These are phyloP conservation scores for Pholiota microspora DNA, from an alignment of 768 basidiomycete species.

Conservation along the genomic window DNA sequence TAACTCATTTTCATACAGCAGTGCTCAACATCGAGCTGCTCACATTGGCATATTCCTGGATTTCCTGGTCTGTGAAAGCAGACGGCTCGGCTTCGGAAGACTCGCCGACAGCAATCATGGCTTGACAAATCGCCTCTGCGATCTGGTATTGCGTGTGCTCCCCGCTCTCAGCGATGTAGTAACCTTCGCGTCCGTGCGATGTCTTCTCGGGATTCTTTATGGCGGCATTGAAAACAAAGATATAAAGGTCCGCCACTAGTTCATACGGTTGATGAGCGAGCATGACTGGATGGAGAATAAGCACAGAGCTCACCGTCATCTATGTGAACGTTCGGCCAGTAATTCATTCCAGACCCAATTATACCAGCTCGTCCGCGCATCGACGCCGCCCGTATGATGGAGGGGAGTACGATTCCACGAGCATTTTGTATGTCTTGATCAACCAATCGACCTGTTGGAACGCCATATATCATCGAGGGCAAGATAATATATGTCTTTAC, in stretches of 20 bases:
- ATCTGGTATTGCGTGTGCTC: slow-evolving; percentile 42
- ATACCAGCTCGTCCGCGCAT: slow-evolving; percentile 45
- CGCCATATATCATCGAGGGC: slow-evolving; percentile 54
- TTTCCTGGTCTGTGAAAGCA: slow-evolving; percentile 44
- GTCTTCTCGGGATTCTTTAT: slow-evolving; percentile 19
- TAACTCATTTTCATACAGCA: neutral
- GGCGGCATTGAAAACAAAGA: neutral
- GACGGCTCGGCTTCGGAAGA: slow-evolving; percentile 37
- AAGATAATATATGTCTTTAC: slow-evolving; percentile 50
- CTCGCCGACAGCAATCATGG: slow-evolving; percentile 35
- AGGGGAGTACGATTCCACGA: slow-evolving; percentile 50
- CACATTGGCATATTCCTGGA: slow-evolving; percentile 35
- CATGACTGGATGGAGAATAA: neutral
- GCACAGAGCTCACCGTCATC: slow-evolving; percentile 39
- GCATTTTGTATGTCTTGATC: slow-evolving; percentile 48
- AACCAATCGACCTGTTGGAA: slow-evolving; percentile 44
- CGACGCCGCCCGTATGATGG: slow-evolving; percentile 37
- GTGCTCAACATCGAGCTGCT: slow-evolving; percentile 1
- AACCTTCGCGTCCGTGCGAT: slow-evolving; percentile 48
- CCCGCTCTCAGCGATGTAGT: slow-evolving; percentile 52
- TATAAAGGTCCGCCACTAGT: slow-evolving; percentile 5
- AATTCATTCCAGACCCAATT: slow-evolving; percentile 50
- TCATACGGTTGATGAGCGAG: neutral
- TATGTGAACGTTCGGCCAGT: slow-evolving; percentile 56
- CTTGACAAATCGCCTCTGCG: slow-evolving; percentile 36